Evolutionary conservation across 495 filamentous ascomycete species (phyloP).

Genomic region (Aeminium ludgeri): DNA sequence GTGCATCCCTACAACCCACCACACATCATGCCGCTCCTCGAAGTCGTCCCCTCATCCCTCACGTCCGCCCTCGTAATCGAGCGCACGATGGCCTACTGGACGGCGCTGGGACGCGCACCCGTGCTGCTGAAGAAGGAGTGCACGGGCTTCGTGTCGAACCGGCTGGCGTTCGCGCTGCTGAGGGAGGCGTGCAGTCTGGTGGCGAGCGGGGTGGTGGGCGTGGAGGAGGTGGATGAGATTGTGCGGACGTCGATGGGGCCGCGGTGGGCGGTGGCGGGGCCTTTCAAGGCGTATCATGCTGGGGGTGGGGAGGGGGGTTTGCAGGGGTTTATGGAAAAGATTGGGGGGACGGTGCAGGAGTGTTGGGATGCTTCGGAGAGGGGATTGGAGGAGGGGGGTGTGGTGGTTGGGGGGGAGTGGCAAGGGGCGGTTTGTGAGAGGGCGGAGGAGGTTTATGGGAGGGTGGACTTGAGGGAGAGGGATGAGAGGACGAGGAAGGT

Average conservation of each 20-base stretch:
- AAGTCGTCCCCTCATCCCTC: conserved; percentile 35
- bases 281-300: conserved; percentile 45
- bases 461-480: conserved; percentile 19
- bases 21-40: conserved; percentile 46
- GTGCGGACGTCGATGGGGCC: conserved; percentile 36
- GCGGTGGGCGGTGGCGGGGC: conserved; percentile 39
- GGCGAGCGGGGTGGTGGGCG: conserved; percentile 16
- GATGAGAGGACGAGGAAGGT: conserved; percentile 21
- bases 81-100: conserved; percentile 34
- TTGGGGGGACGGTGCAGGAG: conserved; percentile 37
- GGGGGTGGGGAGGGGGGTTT: conserved; percentile 40
- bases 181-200: conserved; percentile 23
- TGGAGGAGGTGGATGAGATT: conserved; percentile 24
- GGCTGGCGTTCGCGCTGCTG: conserved; percentile 25
- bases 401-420: conserved; percentile 27
- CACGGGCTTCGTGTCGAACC: conserved; percentile 25
- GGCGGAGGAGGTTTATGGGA: conserved; percentile 20
- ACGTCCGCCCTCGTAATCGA: conserved; percentile 28
- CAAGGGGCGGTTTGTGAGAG: conserved; percentile 20
- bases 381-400: conserved; percentile 16
- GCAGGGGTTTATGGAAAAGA: conserved; percentile 38
- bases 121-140: conserved; percentile 37
- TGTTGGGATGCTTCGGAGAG: conserved; percentile 32
- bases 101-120: conserved; percentile 30
- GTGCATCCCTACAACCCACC: conserved; percentile 50